These are phyloP conservation scores for Ceratocystis ficicola DNA, from an alignment of 2,329 filamentous ascomycete species.

Conservation along the genomic window DNA sequence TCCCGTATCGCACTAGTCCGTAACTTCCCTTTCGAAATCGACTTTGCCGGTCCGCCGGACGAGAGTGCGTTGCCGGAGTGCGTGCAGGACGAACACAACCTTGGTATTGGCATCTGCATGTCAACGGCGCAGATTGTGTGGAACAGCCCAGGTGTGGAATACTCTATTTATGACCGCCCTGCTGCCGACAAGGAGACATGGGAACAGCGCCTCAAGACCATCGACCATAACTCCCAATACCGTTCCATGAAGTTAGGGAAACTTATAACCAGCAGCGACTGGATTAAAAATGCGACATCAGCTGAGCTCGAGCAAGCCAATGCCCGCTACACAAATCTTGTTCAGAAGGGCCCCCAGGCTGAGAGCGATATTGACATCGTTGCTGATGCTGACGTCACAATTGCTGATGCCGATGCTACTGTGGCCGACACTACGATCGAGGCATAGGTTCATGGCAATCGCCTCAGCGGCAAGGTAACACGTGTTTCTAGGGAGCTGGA, in stretches of 20 bases:
- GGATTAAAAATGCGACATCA: constrained; percentile 67
- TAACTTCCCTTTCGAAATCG: constrained; percentile 53
- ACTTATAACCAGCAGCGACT: constrained; percentile 67
- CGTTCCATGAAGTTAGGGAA: constrained; percentile 62
- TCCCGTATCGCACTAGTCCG: constrained; percentile 58
- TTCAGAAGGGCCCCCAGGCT: constrained; percentile 34
- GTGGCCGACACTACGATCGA: constrained; percentile 23
- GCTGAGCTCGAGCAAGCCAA: constrained; percentile 65
- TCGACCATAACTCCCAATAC: constrained; percentile 46
- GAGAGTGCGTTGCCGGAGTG: constrained; percentile 40
- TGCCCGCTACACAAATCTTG: constrained; percentile 47
- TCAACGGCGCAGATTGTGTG: constrained; percentile 73
- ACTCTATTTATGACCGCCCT: constrained; percentile 57
- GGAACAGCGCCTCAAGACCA: constrained; percentile 36
- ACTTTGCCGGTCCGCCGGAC: constrained; percentile 36
- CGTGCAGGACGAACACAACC: constrained; percentile 48
- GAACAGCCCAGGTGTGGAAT: constrained; percentile 57
- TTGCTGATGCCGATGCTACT: constrained; percentile 25
- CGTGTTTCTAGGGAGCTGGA: not conserved
- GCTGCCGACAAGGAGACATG: constrained; percentile 56
- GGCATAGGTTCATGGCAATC: constrained; percentile 1
- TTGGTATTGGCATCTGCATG: constrained; percentile 62
- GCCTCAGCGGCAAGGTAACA: not conserved
- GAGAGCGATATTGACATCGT: not conserved
- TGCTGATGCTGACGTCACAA: constrained; percentile 28